Percentiles rank a stretch among this genome's conserved stretches.
phyloP scores from a whole-genome alignment of 148 eudicot genomes.

The Cornus florida region DNA sequence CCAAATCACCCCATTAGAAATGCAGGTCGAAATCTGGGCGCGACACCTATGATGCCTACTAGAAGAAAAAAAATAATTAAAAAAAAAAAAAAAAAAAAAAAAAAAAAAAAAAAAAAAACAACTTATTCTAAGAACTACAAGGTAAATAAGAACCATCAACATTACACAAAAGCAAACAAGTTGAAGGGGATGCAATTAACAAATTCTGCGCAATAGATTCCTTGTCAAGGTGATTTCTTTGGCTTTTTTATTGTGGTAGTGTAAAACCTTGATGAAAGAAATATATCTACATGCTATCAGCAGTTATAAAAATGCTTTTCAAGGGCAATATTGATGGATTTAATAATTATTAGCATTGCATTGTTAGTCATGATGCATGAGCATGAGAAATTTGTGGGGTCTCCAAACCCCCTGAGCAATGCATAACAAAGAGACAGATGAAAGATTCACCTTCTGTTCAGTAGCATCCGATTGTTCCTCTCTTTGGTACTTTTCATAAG shows the following conservation, averaged over 20 bases:
- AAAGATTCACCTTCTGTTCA: slow-evolving; percentile 44
- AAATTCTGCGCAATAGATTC: background rate
- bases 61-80: too few relatives aligned
- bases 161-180: background rate
- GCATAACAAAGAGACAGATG: background rate
- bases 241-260: background rate
- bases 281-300: background rate
- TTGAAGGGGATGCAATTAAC: background rate
- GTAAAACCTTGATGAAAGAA: too few relatives aligned
- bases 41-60: too few relatives aligned
- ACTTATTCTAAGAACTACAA: background rate
- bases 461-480: slow-evolving; percentile 45
- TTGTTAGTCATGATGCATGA: background rate
- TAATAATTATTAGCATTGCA: background rate
- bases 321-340: background rate
- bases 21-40: too few relatives aligned
- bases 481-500: slow-evolving; percentile 68
- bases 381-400: background rate
- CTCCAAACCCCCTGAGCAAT: background rate
- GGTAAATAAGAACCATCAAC: background rate
- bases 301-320: background rate
- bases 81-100: too few relatives aligned
- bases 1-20: too few relatives aligned
- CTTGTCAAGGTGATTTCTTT: background rate
- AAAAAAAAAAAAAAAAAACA: too few relatives aligned